phyloP scores from a whole-genome alignment of 352 stramenopile genomes.

The Stephanocyclus meneghinianus region DNA sequence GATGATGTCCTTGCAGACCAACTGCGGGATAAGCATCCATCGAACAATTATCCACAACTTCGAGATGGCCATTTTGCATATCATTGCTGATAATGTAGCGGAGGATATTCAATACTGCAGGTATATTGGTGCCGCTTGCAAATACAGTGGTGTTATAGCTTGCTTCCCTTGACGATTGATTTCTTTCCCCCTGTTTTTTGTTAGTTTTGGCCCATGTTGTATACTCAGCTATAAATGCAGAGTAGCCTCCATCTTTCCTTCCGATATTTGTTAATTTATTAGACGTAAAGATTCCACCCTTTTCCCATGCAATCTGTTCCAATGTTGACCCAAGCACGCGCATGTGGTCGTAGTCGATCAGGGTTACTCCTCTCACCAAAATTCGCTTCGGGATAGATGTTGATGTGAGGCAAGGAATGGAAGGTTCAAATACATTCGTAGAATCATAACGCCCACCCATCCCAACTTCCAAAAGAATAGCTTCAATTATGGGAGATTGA shows the following conservation, averaged over 20 bases:
- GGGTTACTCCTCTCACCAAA: slow-evolving; percentile 83
- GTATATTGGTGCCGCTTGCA: slow-evolving; percentile 47
- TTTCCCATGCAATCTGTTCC: slow-evolving; percentile 88
- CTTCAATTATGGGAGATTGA: slow-evolving; percentile 82
- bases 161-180: background rate
- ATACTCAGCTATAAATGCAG: slow-evolving; percentile 19
- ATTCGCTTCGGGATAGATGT: slow-evolving; percentile 1
- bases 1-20: slow-evolving; percentile 66
- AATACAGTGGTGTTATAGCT: slow-evolving; percentile 33
- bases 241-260: slow-evolving; percentile 41
- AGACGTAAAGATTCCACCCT: slow-evolving; percentile 77
- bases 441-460: slow-evolving; percentile 93
- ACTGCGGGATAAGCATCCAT: slow-evolving; percentile 22
- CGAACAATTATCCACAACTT: slow-evolving; percentile 35
- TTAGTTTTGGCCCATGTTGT: background rate
- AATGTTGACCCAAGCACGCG: slow-evolving; percentile 91
- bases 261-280: slow-evolving; percentile 47
- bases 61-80: background rate
- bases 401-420: background rate
- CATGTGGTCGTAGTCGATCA: slow-evolving; percentile 93
- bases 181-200: background rate
- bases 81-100: slow-evolving; percentile 38
- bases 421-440: slow-evolving; percentile 90
- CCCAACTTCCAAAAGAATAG: slow-evolving; percentile 94
- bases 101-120: slow-evolving; percentile 39